Evolutionary conservation across 1,139 yeast species (phyloP).

Genomic region (Blastobotrys indianensis): DNA sequence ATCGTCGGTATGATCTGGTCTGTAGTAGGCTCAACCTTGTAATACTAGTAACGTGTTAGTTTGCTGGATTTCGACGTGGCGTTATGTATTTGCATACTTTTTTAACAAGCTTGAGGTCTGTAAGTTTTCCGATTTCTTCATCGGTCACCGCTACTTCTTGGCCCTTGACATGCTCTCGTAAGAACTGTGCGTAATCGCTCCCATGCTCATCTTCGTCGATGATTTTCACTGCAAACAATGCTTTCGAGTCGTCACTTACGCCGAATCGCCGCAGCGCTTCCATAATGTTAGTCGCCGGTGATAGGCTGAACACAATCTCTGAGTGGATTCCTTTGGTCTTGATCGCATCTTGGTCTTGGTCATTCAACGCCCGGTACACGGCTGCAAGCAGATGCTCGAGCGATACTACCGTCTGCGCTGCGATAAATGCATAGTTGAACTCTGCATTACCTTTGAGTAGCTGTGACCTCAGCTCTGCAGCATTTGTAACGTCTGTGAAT

Average conservation of each 20-base stretch:
- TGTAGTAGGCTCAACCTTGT: slow-evolving; percentile 21
- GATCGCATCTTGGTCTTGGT: slow-evolving; percentile 36
- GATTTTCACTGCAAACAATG: slow-evolving; percentile 38
- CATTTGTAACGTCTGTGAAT: slow-evolving; percentile 42
- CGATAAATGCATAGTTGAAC: slow-evolving; percentile 46
- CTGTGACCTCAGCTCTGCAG: slow-evolving; percentile 35
- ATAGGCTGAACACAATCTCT: slow-evolving; percentile 47
- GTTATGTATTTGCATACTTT: slow-evolving; percentile 17
- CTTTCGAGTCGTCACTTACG: slow-evolving; percentile 35
- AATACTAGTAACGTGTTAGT: slow-evolving; percentile 12
- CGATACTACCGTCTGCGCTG: slow-evolving; percentile 40
- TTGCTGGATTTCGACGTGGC: not conserved
- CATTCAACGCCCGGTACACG: slow-evolving; percentile 45
- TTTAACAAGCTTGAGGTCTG: slow-evolving; percentile 36
- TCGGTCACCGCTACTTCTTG: slow-evolving; percentile 33
- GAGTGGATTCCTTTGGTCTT: slow-evolving; percentile 49
- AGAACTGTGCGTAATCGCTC: slow-evolving; percentile 9
- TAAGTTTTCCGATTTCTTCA: slow-evolving; percentile 27
- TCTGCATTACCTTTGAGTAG: slow-evolving; percentile 35
- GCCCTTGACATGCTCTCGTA: slow-evolving; percentile 15
- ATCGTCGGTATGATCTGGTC: slow-evolving; percentile 15
- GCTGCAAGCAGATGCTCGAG: slow-evolving; percentile 47
- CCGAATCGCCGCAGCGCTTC: slow-evolving; percentile 46
- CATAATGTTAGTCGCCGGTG: slow-evolving; percentile 47
- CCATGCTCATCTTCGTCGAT: slow-evolving; percentile 12